Conservation (phyloP, 192 early-diverging fungal species). For the Linnemannia exigua region DNA sequence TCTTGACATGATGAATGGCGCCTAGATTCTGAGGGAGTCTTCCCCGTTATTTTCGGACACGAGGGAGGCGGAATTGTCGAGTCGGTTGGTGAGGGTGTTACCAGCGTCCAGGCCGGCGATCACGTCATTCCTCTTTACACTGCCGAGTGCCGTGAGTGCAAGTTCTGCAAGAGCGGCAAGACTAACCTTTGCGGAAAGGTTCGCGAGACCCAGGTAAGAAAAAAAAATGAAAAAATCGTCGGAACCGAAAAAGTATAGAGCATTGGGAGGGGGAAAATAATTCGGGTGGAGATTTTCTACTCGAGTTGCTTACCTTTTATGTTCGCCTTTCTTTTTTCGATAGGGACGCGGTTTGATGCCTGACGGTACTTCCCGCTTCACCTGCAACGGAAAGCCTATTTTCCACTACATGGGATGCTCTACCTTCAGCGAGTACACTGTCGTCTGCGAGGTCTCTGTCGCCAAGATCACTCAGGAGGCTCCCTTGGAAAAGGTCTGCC, state of each 20-base stretch:
- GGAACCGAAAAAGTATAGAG: neutral
- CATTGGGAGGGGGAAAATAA: neutral
- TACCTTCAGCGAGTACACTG: conserved; percentile 97
- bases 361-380: conserved; percentile 91
- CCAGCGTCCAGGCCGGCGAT: conserved; percentile 90
- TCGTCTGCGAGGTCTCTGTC: conserved; percentile 90
- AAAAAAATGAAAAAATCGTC: conserved; percentile 15
- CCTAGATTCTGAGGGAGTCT: conserved; percentile 86
- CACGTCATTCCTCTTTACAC: conserved; percentile 97
- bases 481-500: conserved; percentile 87
- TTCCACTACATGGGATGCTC: conserved; percentile 98
- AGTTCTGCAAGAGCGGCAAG: conserved; percentile 97
- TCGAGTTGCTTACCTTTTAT: neutral
- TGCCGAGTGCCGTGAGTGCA: conserved; percentile 93
- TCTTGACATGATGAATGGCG: neutral
- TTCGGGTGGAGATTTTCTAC: neutral
- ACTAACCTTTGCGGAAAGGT: conserved; percentile 96
- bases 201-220: conserved; percentile 84
- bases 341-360: conserved; percentile 95
- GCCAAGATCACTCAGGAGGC: conserved; percentile 89
- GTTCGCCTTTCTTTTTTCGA: neutral
- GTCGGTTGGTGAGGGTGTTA: conserved; percentile 96
- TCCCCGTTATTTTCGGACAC: conserved; percentile 93
- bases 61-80: conserved; percentile 97
- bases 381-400: conserved; percentile 88